Evolutionary conservation across 2,329 filamentous ascomycete genomes (phyloP), one percentile per base, ranked within the genome.

Genomic region (Teratosphaeria gauchensis): DNA sequence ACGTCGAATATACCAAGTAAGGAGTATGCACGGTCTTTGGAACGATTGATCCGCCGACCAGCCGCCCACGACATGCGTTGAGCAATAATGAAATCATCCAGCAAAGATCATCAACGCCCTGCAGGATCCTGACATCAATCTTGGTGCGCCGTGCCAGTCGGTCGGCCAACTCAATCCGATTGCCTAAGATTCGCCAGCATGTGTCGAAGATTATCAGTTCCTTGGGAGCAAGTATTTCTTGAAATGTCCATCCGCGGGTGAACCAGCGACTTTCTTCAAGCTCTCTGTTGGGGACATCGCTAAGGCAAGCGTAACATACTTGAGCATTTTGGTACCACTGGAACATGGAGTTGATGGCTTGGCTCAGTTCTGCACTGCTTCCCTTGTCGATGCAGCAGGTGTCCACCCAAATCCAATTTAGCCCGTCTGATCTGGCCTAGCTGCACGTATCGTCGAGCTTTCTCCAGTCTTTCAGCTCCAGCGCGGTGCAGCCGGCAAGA

Each of bases 1-100:
- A 79, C 68, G 1, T 69, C 68, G 30, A 80, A 78, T 0, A 79
- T 68, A 0, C 62, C 62, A 14, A 63, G 46, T 4, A 64, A 51
- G 46, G 54, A 61, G 53, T 64, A 64, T 14, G 61, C 58, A 1
- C 38, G 55, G 19, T 63, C 62, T 58, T 63, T 58, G 9, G 19
- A 24, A n/a, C 56, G 35, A 31, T 56, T 61, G 3, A 56, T 62
- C 21, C 9, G 21, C n/a, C 61, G 46, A 4, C 53, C 38, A 19
- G 56, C 53, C 7, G 58, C 52, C 55, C 77, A 63, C n/a, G 28
- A 46, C 56, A 62, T n/a, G 53, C 53, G 53, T 33, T 33, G 53
- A n/a, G 53, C 53, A 33, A 54, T 33, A 21, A 2, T 54, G 21
- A 19, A 30, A 11, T 52, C 48, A 4, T 6, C n/a, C 9, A 52